Conservation (phyloP, 176 grass and related monocot species). For the Musa beccarii region DNA sequence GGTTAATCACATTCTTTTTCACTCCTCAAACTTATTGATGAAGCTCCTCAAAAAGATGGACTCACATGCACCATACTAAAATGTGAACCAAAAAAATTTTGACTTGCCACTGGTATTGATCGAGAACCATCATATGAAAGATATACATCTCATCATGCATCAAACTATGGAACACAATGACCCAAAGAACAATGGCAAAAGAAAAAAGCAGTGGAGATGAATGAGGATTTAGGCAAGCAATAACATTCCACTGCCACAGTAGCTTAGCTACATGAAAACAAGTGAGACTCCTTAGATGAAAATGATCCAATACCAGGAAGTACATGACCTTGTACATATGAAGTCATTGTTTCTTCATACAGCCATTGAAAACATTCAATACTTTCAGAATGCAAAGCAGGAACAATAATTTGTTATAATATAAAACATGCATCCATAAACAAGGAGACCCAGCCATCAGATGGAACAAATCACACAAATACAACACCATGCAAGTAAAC, state of each 20-base stretch:
- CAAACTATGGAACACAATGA: too few relatives aligned
- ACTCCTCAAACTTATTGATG: too few relatives aligned
- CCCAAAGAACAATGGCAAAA: not conserved
- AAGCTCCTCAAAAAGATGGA: too few relatives aligned
- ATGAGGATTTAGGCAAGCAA: not conserved
- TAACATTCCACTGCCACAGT: not conserved
- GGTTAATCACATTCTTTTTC: too few relatives aligned
- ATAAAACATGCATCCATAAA: not conserved
- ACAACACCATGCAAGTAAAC: not conserved
- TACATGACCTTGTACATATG: not conserved
- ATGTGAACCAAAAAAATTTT: too few relatives aligned
- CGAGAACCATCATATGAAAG: too few relatives aligned
- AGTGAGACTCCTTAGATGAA: not conserved
- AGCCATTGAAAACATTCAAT: not conserved
- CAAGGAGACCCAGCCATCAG: not conserved
- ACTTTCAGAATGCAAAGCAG: not conserved
- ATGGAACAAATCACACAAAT: not conserved
- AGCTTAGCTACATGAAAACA: not conserved
- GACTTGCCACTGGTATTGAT: too few relatives aligned
- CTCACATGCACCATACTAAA: too few relatives aligned
- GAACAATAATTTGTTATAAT: not conserved
- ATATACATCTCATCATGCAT: too few relatives aligned
- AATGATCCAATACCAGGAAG: not conserved
- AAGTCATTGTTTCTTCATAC: too few relatives aligned
- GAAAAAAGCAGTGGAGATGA: not conserved